phyloP scores from a whole-genome alignment of 2,329 filamentous ascomycete species.

The Fusarium newnesense region DNA sequence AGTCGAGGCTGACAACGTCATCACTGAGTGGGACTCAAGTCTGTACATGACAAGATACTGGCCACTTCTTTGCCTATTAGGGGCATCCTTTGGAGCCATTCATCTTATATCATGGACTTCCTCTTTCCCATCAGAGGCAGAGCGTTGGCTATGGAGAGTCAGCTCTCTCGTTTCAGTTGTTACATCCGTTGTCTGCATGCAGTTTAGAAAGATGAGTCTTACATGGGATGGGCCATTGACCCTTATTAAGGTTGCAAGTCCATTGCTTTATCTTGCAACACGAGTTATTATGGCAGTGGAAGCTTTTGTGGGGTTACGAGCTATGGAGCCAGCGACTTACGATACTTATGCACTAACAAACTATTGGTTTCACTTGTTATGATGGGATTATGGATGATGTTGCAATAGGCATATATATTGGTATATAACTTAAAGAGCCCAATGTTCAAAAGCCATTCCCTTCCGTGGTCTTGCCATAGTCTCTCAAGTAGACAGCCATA shows the following conservation, averaged over 20 bases:
- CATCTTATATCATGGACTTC: constrained; percentile 19
- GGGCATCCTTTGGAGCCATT: constrained; percentile 18
- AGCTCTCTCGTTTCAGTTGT: constrained; percentile 13
- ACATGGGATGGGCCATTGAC: constrained; percentile 10
- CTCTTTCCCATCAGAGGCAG: constrained; percentile 9
- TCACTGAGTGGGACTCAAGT: constrained; percentile 14
- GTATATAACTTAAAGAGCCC: not conserved
- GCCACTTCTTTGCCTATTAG: constrained; percentile 18
- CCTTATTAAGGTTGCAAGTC: constrained; percentile 8
- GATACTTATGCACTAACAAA: constrained; percentile 1
- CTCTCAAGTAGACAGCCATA: too few species aligned
- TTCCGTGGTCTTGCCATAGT: not conserved
- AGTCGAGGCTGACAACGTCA: not conserved
- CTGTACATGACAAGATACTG: constrained; percentile 27
- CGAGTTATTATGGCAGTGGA: constrained; percentile 18
- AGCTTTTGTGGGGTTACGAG: constrained; percentile 14
- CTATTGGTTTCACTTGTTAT: constrained; percentile 21
- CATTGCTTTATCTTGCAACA: constrained; percentile 19
- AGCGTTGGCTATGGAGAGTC: constrained; percentile 17
- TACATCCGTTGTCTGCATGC: constrained; percentile 8
- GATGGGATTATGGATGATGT: not conserved
- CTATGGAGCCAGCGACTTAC: constrained; percentile 19
- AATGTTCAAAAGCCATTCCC: not conserved
- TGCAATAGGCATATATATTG: not conserved
- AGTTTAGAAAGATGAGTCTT: constrained; percentile 14